Base-by-base conservation (phyloP, 2,329 filamentous ascomycete species). In the Fusarium falciforme region DNA sequence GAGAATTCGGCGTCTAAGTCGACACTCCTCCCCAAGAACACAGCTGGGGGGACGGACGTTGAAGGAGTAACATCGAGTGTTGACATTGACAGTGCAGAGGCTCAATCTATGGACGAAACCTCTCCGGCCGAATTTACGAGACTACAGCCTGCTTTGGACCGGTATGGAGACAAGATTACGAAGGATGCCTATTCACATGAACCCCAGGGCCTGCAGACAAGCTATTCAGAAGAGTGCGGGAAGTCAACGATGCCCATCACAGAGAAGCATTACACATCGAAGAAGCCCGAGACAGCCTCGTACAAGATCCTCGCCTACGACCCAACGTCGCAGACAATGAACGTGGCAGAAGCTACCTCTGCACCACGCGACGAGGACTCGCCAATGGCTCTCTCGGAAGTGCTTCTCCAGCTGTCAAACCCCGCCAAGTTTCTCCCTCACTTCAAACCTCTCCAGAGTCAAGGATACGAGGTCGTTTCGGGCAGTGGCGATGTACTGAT, bases 221-320 rank as follows among this genome's bases (percentile, higher is more conserved):
- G 84, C 42, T 88, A 85, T 72, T 77, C 78, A 5, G 81, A 85
- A 67, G 88, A 89, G 71, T 81, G 80, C 16, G 82, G 80, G 8
- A 74, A 73, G 29, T 66, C 81, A 8, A 80, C 82, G 1, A 72
- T 78, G 76, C 83, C 85, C 12, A 73, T 81, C 0, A 81, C 81
- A 64, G 80, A 81, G 17, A 86, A 82, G 33, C 80, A 82, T 38
- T 77, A 79, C 61, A 22, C 58, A n/a, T 10, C 40, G 6, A 38
- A 74, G 36, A 10, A 33, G 11, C 64, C 66, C 5, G 59, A 55
- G 7, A 61, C 74, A 9, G 62, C 66, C 2, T 66, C 69, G 4
- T 93, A 93, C 84, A 93, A 90, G 79, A 87, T 93, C 36, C 84
- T 94, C 7, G 91, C 90, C 2, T 93, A 91, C 75, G 90, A 93